Evolutionary conservation across 2,329 filamentous ascomycete species (phyloP).

Genomic region (Hymenoscyphus linearis): DNA sequence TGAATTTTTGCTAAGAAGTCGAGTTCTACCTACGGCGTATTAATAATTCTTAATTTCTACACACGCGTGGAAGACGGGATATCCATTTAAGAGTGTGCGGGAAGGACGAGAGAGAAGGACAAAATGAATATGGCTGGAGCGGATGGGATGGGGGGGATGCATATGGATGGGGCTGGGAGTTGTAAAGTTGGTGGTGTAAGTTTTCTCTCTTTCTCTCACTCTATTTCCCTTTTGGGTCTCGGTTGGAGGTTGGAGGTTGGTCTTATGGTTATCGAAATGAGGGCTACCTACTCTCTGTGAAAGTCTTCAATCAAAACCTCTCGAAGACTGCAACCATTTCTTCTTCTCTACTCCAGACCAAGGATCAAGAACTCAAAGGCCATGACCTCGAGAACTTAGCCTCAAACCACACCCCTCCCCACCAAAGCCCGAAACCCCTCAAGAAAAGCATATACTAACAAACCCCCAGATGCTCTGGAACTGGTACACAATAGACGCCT

Average conservation of each 20-base stretch:
- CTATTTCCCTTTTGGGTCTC: too few relatives aligned
- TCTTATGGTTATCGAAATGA: too few relatives aligned
- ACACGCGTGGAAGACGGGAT: not conserved
- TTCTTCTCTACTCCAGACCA: too few relatives aligned
- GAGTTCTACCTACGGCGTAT: not conserved
- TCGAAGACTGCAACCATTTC: too few relatives aligned
- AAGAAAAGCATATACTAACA: not conserved
- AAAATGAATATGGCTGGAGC: not conserved
- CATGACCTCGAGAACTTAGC: too few relatives aligned
- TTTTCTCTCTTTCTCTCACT: not conserved
- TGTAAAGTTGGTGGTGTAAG: conserved; percentile 9
- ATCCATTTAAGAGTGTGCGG: not conserved
- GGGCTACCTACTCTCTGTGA: too few relatives aligned
- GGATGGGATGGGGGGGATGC: not conserved
- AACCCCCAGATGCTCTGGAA: conserved; percentile 69
- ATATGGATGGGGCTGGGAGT: conserved; percentile 11
- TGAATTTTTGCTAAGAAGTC: not conserved
- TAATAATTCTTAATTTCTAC: not conserved
- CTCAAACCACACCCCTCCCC: not conserved
- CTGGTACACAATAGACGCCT: conserved; percentile 67
- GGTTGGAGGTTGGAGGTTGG: too few relatives aligned
- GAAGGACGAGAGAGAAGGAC: not conserved
- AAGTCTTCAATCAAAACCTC: too few relatives aligned
- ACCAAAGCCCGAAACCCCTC: not conserved
- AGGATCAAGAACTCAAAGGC: too few relatives aligned